Percentiles rank a stretch among this genome's conserved stretches.
Conservation (phyloP, 352 stramenopile species). For the Poterioochromonas sp. region DNA sequence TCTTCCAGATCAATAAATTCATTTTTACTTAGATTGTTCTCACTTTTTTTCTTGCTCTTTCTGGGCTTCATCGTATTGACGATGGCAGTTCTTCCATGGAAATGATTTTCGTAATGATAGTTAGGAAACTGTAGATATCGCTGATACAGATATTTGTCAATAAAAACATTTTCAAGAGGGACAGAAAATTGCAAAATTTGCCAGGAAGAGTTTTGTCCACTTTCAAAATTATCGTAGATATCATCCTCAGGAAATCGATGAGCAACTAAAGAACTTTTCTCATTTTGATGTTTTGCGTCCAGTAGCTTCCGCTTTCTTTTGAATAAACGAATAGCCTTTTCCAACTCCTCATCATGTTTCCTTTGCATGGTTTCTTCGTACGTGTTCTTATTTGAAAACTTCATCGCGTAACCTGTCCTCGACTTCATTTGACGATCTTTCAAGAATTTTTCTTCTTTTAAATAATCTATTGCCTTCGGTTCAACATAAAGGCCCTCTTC, state of each 20-base stretch:
- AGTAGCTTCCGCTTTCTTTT: not conserved
- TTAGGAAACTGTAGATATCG: not conserved
- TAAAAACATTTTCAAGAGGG: slow-evolving; percentile 1
- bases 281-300: not conserved
- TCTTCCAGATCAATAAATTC: not conserved
- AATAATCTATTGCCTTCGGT: not conserved
- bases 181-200: not conserved
- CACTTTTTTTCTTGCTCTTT: not conserved
- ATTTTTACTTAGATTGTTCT: no score
- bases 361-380: not conserved
- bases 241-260: slow-evolving; percentile 22
- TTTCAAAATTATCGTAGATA: slow-evolving; percentile 7
- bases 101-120: not conserved
- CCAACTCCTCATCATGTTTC: not conserved
- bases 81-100: not conserved
- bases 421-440: not conserved
- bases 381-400: not conserved
- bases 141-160: not conserved
- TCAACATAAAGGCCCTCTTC: not conserved
- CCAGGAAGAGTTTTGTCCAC: not conserved
- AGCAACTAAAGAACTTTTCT: not conserved
- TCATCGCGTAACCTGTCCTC: not conserved
- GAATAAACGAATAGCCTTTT: not conserved
- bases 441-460: not conserved
- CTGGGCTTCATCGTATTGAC: not conserved